Evolutionary conservation across 2,329 filamentous ascomycete genomes (phyloP), one percentile per base, ranked within the genome.

Genomic region (Claviceps paspali): DNA sequence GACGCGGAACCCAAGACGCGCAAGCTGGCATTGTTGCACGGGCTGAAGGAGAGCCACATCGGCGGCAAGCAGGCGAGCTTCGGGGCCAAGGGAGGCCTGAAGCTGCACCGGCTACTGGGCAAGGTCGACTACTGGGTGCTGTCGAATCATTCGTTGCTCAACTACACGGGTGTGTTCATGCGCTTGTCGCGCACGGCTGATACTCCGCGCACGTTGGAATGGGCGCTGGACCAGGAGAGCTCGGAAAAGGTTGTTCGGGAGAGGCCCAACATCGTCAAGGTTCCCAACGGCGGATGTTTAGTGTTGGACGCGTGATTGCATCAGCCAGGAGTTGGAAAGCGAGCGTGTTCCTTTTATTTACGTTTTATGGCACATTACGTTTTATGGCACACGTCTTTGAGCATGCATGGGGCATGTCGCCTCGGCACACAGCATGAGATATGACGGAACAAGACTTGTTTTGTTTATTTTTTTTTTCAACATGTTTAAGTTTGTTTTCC

Each of bases 11-110:
- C 40, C 18, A 15, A 28, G 22, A 42, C 40, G 4, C 40, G 40
- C 33, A 39, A 37, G 33, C 21, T 42, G 15, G 40, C 40, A 5
- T 31, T 42, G 37, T 34, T 42, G 12, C 40, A 42, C 29, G 40
- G 40, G 17, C 19, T 32, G n/a, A 42, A 42, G 11, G 40, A 42
- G 30, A 42, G 37, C 30, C 37, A 37, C 34, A 29, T 39, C 4
- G 40, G 40, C 37, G 40, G 40, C 23, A 39, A 42, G 28, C 37
- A 42, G 29, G 31, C 40, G 33, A 39, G 40, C 27, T 37, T 39
- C 1, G 40, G 40, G 6, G 40, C 34, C 24, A 37, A 23, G 8
- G 31, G 37, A 23, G 40, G 40, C 34, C 18, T 42, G 27, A 29
- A 35, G 18, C 33, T 42, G 21, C 39, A 37, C 14, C 33, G 40